Evolutionary conservation across 495 filamentous ascomycete genomes (phyloP).

Genomic region (Hypoxylon subgilvum): DNA sequence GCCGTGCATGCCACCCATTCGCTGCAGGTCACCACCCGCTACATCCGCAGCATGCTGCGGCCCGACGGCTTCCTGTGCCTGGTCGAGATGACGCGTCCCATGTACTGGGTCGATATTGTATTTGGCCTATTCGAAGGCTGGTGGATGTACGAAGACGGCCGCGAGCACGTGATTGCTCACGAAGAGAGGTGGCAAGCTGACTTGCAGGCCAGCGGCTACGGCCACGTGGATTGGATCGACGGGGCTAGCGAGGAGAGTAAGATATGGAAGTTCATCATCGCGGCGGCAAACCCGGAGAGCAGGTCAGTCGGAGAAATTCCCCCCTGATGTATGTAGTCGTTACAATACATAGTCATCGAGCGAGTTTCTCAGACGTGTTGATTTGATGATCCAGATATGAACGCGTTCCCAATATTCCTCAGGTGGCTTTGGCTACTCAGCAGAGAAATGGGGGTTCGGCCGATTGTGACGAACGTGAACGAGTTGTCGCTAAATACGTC

Average conservation of each 20-base stretch:
- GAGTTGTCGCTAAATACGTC: slow-evolving; percentile 13
- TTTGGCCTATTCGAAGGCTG: slow-evolving; percentile 48
- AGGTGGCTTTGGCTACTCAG: background rate
- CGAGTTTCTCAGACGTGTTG: background rate
- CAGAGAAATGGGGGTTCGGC: background rate
- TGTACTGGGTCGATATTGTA: slow-evolving; percentile 48
- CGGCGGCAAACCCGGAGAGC: slow-evolving; percentile 44
- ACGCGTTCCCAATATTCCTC: background rate
- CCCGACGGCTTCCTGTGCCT: slow-evolving; percentile 49
- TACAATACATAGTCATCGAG: background rate
- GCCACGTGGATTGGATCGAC: slow-evolving; percentile 57
- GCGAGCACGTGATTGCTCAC: slow-evolving; percentile 50
- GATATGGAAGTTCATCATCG: slow-evolving; percentile 52
- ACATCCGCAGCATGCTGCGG: slow-evolving; percentile 47
- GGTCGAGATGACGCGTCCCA: slow-evolving; percentile 49
- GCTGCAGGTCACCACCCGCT: slow-evolving; percentile 36
- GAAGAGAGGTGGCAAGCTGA: slow-evolving; percentile 46
- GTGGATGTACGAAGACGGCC: slow-evolving; percentile 50
- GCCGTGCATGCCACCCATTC: slow-evolving; percentile 57
- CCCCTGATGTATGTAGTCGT: background rate
- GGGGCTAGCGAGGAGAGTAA: slow-evolving; percentile 49
- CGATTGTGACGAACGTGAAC: slow-evolving; percentile 5
- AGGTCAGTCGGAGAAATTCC: background rate
- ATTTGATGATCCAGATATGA: background rate
- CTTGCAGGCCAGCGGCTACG: slow-evolving; percentile 52